Evolutionary conservation across 495 filamentous ascomycete genomes (phyloP).

Genomic region (Pseudevernia furfuracea): DNA sequence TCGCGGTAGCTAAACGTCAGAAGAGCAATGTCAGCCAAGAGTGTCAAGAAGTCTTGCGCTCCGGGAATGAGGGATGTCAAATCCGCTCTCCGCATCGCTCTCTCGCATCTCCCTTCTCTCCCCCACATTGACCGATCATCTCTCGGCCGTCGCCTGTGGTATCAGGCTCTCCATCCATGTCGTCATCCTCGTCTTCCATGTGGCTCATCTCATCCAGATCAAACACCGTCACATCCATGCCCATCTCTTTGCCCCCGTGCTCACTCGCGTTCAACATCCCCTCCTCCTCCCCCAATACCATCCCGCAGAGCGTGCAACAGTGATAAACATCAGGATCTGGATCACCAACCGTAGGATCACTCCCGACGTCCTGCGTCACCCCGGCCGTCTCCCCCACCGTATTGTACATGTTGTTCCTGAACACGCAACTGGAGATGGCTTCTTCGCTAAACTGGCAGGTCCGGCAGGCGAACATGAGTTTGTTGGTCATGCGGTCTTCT

Average conservation of each 20-base stretch:
- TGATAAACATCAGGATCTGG: conserved; percentile 30
- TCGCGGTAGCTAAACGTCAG: conserved; percentile 63
- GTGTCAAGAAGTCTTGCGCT: conserved; percentile 1
- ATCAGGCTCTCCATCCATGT: conserved; percentile 6
- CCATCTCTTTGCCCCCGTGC: neutral
- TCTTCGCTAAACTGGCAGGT: conserved; percentile 85
- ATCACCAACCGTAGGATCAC: conserved; percentile 92
- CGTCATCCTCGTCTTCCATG: conserved; percentile 23
- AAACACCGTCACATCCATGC: neutral
- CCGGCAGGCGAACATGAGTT: conserved; percentile 72
- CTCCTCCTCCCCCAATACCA: conserved; percentile 30
- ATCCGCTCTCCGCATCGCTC: neutral
- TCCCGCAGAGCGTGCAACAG: conserved; percentile 47
- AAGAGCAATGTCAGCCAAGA: conserved; percentile 22
- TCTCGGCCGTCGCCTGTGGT: neutral
- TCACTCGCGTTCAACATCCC: conserved; percentile 27
- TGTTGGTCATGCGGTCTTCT: conserved; percentile 64
- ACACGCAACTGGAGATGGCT: conserved; percentile 80
- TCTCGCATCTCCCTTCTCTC: neutral
- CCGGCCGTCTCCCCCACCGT: conserved; percentile 91
- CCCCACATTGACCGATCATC: too few relatives aligned
- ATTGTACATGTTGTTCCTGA: conserved; percentile 81
- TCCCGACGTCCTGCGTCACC: conserved; percentile 91
- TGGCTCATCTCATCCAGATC: neutral
- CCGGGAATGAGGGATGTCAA: conserved; percentile 7